Base-by-base conservation (phyloP, 1,139 yeast genomes). In the Lodderomyces beijingensis region DNA sequence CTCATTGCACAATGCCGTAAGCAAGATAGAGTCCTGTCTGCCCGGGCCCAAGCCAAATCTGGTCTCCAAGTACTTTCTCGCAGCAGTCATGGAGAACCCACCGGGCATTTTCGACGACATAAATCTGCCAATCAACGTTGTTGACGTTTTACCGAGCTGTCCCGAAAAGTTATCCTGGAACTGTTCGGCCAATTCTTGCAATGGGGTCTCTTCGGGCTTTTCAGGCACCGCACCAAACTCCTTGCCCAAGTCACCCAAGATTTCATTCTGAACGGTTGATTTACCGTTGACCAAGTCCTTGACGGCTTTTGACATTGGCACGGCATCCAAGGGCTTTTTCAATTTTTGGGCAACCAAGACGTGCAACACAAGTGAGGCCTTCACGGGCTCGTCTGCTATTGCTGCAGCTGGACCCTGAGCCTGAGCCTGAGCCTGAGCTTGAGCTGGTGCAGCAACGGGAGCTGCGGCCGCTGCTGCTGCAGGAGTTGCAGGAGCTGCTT, bases 21-120 rank as follows among this genome's bases (percentile, higher is more conserved):
- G 72, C 54, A 91, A 72, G 31, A 81, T 87, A 33, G 94, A 74
- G 57, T 91, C 97, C 67, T 89, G 97, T 70, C 98, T 83, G 47
- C 96, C 96, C 30, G 84, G 43, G 43, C 85, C 95, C 51, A 91
- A 74, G 43, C 98, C 98, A 81, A 81, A 91, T 60, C 91, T 78
- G 27, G 89, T 59, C 64, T 84, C 89, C 57, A 91, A 75, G 64
- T 91, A 85, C 59, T 87, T 87, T 71, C 96, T 83, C 34, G 95
- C 95, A 44, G 74, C 66, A 42, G 96, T 83, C 50, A 88, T 82
- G 38, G 95, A 83, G 66, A 89, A 91, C 19, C 98, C 98, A 74
- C 98, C 98, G 38, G 98, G 97, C 97, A 91, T 91, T 70, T 91
- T 91, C 24, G 96, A 83, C 12, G 97, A 81, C 70, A 89, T 83